phyloP scores from a whole-genome alignment of 306 rosid species.

The Ziziphus jujuba region DNA sequence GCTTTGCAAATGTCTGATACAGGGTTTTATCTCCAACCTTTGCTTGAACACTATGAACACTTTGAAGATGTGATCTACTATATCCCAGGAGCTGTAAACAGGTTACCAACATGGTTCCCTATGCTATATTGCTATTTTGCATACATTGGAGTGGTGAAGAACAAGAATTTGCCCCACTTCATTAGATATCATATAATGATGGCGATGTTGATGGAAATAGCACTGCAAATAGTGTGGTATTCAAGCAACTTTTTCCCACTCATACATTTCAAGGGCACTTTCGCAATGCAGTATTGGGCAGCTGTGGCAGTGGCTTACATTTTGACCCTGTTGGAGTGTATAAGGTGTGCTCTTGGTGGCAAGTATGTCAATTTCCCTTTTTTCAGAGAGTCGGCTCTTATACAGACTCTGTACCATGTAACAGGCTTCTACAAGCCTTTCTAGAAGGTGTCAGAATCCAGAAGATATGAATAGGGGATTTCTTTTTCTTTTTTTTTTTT shows the following conservation, averaged over 20 bases:
- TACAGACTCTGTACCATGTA: slow-evolving; percentile 53
- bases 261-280: slow-evolving; percentile 70
- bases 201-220: slow-evolving; percentile 73
- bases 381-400: slow-evolving; percentile 60
- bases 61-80: slow-evolving; percentile 51
- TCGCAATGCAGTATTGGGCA: slow-evolving; percentile 79
- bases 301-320: slow-evolving; percentile 63
- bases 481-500: too few species aligned
- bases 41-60: slow-evolving; percentile 43
- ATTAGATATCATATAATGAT: slow-evolving; percentile 66
- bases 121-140: slow-evolving; percentile 58
- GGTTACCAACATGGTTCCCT: slow-evolving; percentile 73
- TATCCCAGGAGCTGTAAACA: slow-evolving; percentile 72
- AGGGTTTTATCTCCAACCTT: slow-evolving; percentile 59
- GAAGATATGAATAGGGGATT: slow-evolving; percentile 9
- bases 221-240: slow-evolving; percentile 53
- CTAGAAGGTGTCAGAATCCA: slow-evolving; percentile 24
- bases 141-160: slow-evolving; percentile 62
- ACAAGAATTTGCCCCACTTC: slow-evolving; percentile 57
- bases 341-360: slow-evolving; percentile 74
- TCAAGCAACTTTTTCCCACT: slow-evolving; percentile 80
- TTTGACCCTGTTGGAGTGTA: slow-evolving; percentile 45
- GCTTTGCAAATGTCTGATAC: slow-evolving; percentile 73
- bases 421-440: slow-evolving; percentile 67
- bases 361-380: slow-evolving; percentile 66